Conservation (phyloP, 345 rosid species). For the Rhodomyrtus tomentosa region DNA sequence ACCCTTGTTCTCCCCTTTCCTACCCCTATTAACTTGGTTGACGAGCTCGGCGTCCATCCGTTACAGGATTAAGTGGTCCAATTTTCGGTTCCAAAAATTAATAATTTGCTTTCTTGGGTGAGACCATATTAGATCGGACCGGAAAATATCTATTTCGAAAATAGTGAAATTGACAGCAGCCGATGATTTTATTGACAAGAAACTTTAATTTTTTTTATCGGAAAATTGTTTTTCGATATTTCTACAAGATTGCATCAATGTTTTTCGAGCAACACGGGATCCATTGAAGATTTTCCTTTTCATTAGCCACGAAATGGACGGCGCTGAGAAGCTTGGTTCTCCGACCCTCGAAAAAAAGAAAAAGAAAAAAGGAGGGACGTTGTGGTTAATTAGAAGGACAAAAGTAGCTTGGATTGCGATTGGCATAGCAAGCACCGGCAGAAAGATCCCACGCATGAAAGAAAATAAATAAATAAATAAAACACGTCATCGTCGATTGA, state of each 20-base stretch:
- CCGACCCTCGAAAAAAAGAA: no score
- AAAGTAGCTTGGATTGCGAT: not conserved
- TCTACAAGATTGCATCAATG: fast-evolving
- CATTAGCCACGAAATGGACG: not conserved
- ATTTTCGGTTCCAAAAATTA: no score
- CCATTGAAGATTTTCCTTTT: not conserved
- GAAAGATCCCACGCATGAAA: not conserved
- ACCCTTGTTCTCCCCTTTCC: slow-evolving; percentile 40
- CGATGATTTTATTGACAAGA: no score
- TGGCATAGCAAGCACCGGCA: not conserved
- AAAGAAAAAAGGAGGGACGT: no score
- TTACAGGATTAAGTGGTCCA: no score
- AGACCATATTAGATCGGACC: no score
- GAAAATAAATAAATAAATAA: no score
- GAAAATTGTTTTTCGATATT: not conserved
- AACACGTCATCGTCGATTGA: no score
- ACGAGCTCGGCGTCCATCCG: slow-evolving; percentile 11
- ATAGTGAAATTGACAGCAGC: no score
- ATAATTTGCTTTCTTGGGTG: no score
- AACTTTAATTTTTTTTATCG: not conserved
- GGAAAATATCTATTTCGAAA: no score
- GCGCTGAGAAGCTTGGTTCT: not conserved
- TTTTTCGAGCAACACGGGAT: not conserved
- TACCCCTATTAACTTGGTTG: slow-evolving; percentile 25
- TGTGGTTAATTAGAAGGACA: no score